Evolutionary conservation across 495 filamentous ascomycete species (phyloP).

Genomic region (Penicillium egyptiacum): DNA sequence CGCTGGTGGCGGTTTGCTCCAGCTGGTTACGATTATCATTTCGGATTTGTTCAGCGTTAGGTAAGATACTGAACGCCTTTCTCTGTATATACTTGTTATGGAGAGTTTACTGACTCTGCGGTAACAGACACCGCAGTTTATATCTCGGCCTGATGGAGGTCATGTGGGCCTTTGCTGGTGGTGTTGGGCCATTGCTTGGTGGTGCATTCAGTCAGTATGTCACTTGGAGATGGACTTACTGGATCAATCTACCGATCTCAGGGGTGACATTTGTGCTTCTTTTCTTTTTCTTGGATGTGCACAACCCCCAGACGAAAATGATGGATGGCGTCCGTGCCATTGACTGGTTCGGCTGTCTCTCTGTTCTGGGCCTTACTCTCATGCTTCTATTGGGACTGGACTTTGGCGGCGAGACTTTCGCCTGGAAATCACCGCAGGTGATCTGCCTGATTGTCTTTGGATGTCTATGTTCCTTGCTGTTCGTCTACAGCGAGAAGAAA

Average conservation of each 20-base stretch:
- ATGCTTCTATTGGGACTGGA: constrained; percentile 78
- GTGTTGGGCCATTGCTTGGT: constrained; percentile 66
- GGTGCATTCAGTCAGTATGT: constrained; percentile 63
- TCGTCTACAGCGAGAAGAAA: constrained; percentile 66
- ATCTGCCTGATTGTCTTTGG: constrained; percentile 79
- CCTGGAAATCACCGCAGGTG: constrained; percentile 73
- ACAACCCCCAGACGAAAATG: constrained; percentile 57
- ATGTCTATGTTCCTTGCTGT: constrained; percentile 57
- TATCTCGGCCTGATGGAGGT: constrained; percentile 56
- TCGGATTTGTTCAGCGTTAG: constrained; percentile 60
- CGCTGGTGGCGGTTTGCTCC: constrained; percentile 54
- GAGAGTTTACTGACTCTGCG: background rate
- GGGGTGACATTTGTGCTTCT: constrained; percentile 56
- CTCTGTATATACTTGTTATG: no score
- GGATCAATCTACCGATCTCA: constrained; percentile 69
- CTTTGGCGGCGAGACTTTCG: constrained; percentile 68
- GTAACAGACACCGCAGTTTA: constrained; percentile 45
- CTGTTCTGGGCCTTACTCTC: constrained; percentile 68
- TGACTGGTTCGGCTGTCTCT: constrained; percentile 71
- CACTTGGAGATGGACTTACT: constrained; percentile 70
- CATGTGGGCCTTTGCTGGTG: constrained; percentile 58
- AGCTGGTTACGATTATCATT: constrained; percentile 55
- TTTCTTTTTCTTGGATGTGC: constrained; percentile 57
- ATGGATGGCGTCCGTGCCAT: constrained; percentile 68
- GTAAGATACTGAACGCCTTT: constrained; percentile 23